Evolutionary conservation across 371 early-diverging fungal genomes (phyloP).

Genomic region (Lichtheimia hyalospora): DNA sequence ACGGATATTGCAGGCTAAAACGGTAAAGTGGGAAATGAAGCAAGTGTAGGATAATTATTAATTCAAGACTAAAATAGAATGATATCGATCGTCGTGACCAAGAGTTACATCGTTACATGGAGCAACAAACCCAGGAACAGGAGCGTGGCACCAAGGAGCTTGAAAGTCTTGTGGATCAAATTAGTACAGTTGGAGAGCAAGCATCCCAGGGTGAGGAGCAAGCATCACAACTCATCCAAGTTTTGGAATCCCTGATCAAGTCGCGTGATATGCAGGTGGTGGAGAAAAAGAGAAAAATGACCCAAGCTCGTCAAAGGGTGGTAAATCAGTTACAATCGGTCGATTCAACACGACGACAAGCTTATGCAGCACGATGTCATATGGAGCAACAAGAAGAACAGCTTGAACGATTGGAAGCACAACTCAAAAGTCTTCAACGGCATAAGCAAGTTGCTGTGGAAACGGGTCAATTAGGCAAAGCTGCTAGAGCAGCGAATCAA

Average conservation of each 20-base stretch:
- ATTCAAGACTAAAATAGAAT: not conserved
- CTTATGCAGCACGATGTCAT: constrained; percentile 5
- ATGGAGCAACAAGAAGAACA: constrained; percentile 13
- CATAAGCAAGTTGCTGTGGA: constrained; percentile 16
- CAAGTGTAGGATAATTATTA: not conserved
- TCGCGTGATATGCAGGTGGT: constrained; percentile 6
- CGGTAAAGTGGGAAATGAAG: not conserved
- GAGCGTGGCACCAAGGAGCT: constrained; percentile 8
- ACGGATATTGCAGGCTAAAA: constrained; percentile 7
- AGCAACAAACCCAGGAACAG: constrained; percentile 2
- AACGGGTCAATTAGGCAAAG: constrained; percentile 13
- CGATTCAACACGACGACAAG: constrained; percentile 7
- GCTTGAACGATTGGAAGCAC: constrained; percentile 3
- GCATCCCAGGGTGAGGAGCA: constrained; percentile 7
- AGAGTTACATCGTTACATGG: constrained; percentile 11
- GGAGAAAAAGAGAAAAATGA: constrained; percentile 10
- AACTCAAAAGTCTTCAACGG: constrained; percentile 6
- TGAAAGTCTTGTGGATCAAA: constrained; percentile 6
- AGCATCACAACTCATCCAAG: not conserved
- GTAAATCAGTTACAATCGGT: not conserved
- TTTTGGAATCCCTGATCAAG: not conserved
- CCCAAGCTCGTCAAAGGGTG: constrained; percentile 1
- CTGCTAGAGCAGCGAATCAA: constrained; percentile 7
- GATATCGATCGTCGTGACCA: constrained; percentile 6
- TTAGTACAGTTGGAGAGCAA: not conserved